A percentile compares a stretch with the other conserved stretches of the same genome.
phyloP scores from a whole-genome alignment of 345 rosid species.

The Bruguiera gymnorhiza region DNA sequence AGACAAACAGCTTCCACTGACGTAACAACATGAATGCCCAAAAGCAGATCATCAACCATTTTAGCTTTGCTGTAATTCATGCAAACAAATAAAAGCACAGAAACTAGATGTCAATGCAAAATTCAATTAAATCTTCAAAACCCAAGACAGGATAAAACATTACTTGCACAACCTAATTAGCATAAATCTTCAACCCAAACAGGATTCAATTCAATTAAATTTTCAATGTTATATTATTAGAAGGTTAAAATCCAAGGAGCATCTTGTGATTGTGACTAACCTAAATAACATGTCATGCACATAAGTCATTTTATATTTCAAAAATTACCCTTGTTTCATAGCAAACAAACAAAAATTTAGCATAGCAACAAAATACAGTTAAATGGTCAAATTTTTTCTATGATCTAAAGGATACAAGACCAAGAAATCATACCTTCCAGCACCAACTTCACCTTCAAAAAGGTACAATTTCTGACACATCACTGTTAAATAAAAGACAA shows the following conservation, averaged over 20 bases:
- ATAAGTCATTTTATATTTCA: neutral
- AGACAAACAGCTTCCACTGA: slow-evolving; percentile 86
- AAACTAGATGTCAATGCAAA: slow-evolving; percentile 6
- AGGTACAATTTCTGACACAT: slow-evolving; percentile 67
- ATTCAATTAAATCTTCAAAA: neutral
- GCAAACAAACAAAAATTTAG: neutral
- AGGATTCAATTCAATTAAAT: neutral
- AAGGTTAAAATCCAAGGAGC: neutral
- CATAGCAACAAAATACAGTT: neutral
- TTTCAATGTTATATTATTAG: too few relatives aligned
- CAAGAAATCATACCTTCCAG: slow-evolving; percentile 61
- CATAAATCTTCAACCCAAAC: neutral
- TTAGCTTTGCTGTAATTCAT: slow-evolving; percentile 56
- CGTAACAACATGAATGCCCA: slow-evolving; percentile 85
- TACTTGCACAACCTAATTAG: too few relatives aligned
- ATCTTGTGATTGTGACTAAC: neutral
- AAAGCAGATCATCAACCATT: slow-evolving; percentile 75
- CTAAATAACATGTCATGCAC: neutral
- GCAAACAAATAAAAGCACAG: neutral
- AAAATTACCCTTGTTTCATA: neutral
- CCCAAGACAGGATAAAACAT: neutral
- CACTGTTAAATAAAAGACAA: slow-evolving; percentile 41
- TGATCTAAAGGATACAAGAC: neutral
- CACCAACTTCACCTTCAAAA: slow-evolving; percentile 76
- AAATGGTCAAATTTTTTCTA: neutral